A percentile compares a stretch with the other conserved stretches of the same genome.
Conservation (phyloP, 768 basidiomycete genomes). For the Lentinula edodes region DNA sequence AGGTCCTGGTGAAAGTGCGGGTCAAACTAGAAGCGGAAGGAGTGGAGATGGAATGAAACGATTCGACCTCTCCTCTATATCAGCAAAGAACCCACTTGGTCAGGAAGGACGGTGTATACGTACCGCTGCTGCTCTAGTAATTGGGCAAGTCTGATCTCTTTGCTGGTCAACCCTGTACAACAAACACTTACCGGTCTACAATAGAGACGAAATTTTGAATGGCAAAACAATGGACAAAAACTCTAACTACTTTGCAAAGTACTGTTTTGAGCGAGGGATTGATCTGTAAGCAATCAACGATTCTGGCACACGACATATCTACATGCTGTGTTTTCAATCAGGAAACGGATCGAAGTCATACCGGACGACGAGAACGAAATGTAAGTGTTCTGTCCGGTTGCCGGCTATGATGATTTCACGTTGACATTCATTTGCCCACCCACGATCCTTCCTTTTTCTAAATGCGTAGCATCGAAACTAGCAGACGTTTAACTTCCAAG, state of each 20-base stretch:
- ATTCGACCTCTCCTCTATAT: conserved; percentile 53
- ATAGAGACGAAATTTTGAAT: conserved; percentile 87
- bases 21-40: conserved; percentile 1
- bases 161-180: not conserved
- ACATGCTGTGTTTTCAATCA: conserved; percentile 25
- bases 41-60: conserved; percentile 2
- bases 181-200: not conserved
- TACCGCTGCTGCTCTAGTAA: conserved; percentile 70
- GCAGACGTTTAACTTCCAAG: conserved; percentile 66
- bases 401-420: not conserved
- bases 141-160: conserved; percentile 45
- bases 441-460: not conserved
- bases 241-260: conserved; percentile 82
- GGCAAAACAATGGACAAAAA: conserved; percentile 85
- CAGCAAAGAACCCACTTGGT: conserved; percentile 55
- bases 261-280: conserved; percentile 84
- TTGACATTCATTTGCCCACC: not conserved
- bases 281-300: conserved; percentile 37
- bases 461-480: conserved; percentile 69
- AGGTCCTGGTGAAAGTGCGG: not conserved
- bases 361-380: conserved; percentile 89
- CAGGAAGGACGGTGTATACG: conserved; percentile 67
- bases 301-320: conserved; percentile 11
- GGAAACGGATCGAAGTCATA: conserved; percentile 87
- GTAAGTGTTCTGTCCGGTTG: conserved; percentile 32